Percentiles rank a stretch among this genome's conserved stretches.
Evolutionary conservation across 2,329 filamentous ascomycete genomes (phyloP).

Genomic region (Xylariales sp.): DNA sequence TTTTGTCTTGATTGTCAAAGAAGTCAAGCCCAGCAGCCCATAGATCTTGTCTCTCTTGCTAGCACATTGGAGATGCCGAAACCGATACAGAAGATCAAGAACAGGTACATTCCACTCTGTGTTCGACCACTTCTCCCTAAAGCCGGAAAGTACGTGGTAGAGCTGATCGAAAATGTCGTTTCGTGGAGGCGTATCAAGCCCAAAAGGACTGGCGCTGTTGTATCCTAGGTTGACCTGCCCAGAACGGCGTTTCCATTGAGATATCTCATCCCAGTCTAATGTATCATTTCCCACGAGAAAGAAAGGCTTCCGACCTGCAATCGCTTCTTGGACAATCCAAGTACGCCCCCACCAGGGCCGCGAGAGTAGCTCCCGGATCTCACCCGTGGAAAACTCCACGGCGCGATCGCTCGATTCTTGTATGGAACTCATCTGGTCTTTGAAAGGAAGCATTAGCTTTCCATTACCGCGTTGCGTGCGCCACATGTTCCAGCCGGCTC

Average conservation of each 20-base stretch:
- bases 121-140: not conserved
- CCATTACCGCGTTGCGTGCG: not conserved
- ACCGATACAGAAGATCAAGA: slow-evolving; percentile 3
- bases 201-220: not conserved
- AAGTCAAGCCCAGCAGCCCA: slow-evolving; percentile 11
- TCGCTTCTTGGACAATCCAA: slow-evolving; percentile 16
- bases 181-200: not conserved
- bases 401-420: not conserved
- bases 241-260: too few relatives aligned
- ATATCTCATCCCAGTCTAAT: not conserved
- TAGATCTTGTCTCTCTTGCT: slow-evolving; percentile 14
- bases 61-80: slow-evolving; percentile 9
- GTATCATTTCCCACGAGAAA: slow-evolving; percentile 9
- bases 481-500: not conserved
- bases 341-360: slow-evolving; percentile 14
- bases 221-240: too few relatives aligned
- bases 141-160: not conserved
- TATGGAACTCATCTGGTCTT: not conserved
- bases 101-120: not conserved
- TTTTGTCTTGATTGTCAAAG: not conserved
- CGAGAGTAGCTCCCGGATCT: slow-evolving; percentile 12
- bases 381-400: slow-evolving; percentile 2
- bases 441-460: not conserved
- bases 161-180: not conserved
- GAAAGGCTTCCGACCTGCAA: slow-evolving; percentile 8